These are phyloP conservation scores for Fusarium haematococcum DNA, from an alignment of 2,329 filamentous ascomycete genomes.

Conservation along the genomic window DNA sequence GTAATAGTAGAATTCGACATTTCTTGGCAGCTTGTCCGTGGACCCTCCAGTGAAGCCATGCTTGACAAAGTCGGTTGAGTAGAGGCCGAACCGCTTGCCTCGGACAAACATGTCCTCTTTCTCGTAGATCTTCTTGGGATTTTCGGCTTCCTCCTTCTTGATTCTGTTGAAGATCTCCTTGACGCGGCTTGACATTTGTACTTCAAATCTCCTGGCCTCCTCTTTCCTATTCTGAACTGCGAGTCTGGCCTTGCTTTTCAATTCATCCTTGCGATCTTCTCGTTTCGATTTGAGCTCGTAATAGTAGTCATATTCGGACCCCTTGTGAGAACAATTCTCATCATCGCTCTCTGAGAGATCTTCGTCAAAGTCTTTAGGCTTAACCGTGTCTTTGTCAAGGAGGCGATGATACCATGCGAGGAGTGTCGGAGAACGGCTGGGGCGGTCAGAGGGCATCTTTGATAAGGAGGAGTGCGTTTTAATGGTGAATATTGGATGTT, in stretches of 20 bases:
- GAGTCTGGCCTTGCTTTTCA: neutral
- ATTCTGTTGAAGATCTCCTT: neutral
- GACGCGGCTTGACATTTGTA: neutral
- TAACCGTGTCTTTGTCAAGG: neutral
- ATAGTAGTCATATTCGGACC: neutral
- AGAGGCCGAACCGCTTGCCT: neutral
- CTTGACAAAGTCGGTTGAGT: neutral
- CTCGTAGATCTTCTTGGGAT: neutral
- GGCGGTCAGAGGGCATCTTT: neutral
- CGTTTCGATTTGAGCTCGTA: neutral
- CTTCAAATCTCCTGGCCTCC: neutral
- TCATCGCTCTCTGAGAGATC: neutral
- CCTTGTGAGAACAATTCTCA: neutral
- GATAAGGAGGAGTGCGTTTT: neutral
- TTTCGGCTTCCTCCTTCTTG: neutral
- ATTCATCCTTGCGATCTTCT: neutral
- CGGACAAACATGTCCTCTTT: neutral
- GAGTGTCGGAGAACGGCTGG: neutral
- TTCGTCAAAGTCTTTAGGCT: neutral
- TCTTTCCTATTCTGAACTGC: neutral
- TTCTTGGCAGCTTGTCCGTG: neutral
- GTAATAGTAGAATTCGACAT: neutral
- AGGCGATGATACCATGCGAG: neutral
- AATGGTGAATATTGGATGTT: neutral
- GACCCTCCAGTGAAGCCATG: neutral